Evolutionary conservation across 805 yeast species (phyloP), one percentile per base, ranked within the genome.

Genomic region (Hanseniaspora singularis): DNA sequence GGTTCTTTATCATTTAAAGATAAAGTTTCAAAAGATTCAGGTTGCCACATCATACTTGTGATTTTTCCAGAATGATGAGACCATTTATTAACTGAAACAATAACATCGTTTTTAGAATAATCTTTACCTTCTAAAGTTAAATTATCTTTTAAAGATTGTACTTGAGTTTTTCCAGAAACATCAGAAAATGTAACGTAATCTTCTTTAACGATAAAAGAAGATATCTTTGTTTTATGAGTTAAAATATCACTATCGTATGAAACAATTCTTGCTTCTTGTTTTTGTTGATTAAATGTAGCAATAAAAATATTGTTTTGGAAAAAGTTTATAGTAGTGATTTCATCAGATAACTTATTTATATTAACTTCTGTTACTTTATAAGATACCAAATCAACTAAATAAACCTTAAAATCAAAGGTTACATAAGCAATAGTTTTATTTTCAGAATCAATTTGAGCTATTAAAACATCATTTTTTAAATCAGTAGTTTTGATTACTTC

Each of bases 41-140:
- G 60, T 49, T 50, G 73, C 98, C 97, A 92, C 20, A 76, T 63
- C 40, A 92, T 82, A 26, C 79, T 73, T 50, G 76, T 77, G 52
- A 92, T 81, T 47, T 74, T 77, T 49, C 95, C 80, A 2, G 88
- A 83, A 61, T 92, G 96, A 77, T 85, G 89, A 0, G 94, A 80
- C 99, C 99, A 92, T 59, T 96, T 75, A 26, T 43, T 43, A 6
- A 43, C 47, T 14, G 47, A 43, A 15, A 43, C 47, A n/a, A 43
- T 36, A 22, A 37, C 23, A 4, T 43, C 47, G 11, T 27, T 27
- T 36, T 30, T 43, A 3, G 12, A 22, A 19, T 36, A 43, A 11
- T 8, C 11, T 10, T 43, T 43, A 2, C 30, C 39, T 11, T 23
- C 32, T n/a, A 43, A 18, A 16, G 20, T 31, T 20, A 34, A 43